phyloP scores from a whole-genome alignment of 768 basidiomycete species.

The Agrocybe praecox region DNA sequence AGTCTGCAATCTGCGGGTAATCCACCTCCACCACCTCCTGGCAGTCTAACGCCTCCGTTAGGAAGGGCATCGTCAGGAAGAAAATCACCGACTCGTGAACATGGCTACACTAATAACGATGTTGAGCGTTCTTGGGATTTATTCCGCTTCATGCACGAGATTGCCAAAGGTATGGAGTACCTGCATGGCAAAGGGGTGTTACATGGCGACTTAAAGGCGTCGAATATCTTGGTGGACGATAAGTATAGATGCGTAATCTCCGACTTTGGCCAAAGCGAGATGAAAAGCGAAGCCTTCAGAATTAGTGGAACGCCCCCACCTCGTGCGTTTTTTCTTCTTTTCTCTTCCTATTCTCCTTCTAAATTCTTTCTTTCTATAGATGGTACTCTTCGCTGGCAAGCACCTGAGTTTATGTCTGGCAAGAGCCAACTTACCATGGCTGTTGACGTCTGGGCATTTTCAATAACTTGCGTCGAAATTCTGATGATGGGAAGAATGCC shows the following conservation, averaged over 20 bases:
- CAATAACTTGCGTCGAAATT: slow-evolving; percentile 70
- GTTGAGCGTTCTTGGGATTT: slow-evolving; percentile 41
- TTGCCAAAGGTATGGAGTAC: slow-evolving; percentile 86
- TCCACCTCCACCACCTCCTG: background rate
- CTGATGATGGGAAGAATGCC: slow-evolving; percentile 65
- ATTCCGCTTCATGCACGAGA: slow-evolving; percentile 69
- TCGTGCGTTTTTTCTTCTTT: slow-evolving; percentile 38
- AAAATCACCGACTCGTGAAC: slow-evolving; percentile 9
- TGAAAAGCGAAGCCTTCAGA: slow-evolving; percentile 72
- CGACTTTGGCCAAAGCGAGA: slow-evolving; percentile 84
- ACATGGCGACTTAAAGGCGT: slow-evolving; percentile 82
- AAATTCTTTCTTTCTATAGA: slow-evolving; percentile 32
- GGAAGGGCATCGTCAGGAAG: background rate
- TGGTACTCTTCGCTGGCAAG: slow-evolving; percentile 72
- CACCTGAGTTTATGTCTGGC: slow-evolving; percentile 67
- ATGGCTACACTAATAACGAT: slow-evolving; percentile 1
- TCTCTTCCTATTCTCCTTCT: background rate
- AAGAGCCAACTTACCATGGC: slow-evolving; percentile 47
- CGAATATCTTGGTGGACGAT: slow-evolving; percentile 79
- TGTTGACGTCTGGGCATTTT: slow-evolving; percentile 73
- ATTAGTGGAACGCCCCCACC: slow-evolving; percentile 53
- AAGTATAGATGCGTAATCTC: slow-evolving; percentile 69
- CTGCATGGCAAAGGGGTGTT: slow-evolving; percentile 68
- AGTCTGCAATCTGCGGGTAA: background rate
- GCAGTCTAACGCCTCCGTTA: slow-evolving; percentile 10